phyloP scores from a whole-genome alignment of 2,329 filamentous ascomycete genomes.

The Dactylellina haptotyla region DNA sequence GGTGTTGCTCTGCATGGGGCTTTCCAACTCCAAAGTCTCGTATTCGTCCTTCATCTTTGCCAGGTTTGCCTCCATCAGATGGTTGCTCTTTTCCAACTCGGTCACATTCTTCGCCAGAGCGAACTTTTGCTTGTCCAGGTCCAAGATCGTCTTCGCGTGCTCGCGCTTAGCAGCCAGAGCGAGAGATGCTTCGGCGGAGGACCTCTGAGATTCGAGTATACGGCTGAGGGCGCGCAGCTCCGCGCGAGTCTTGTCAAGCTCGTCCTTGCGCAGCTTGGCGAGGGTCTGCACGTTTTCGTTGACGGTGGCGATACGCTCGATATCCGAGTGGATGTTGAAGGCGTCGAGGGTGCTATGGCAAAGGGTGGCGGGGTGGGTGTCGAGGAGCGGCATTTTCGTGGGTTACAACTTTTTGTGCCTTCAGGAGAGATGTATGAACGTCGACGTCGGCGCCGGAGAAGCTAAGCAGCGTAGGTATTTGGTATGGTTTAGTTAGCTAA shows the following conservation, averaged over 20 bases:
- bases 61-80: conserved; percentile 76
- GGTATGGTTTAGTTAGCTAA: no score
- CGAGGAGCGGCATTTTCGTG: conserved; percentile 40
- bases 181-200: conserved; percentile 53
- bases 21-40: conserved; percentile 59
- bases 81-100: conserved; percentile 76
- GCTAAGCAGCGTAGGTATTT: no score
- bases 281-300: conserved; percentile 83
- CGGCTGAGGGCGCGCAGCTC: conserved; percentile 54
- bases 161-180: conserved; percentile 52
- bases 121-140: conserved; percentile 94
- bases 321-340: conserved; percentile 93
- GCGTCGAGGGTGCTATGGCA: conserved; percentile 51
- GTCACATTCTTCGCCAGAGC: conserved; percentile 79
- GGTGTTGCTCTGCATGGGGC: conserved; percentile 55
- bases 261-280: conserved; percentile 77
- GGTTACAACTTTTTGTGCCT: neutral
- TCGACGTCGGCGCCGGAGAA: no score
- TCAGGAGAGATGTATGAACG: neutral
- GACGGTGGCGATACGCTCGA: conserved; percentile 82
- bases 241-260: conserved; percentile 54
- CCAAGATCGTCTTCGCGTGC: conserved; percentile 75
- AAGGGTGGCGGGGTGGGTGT: conserved; percentile 35
- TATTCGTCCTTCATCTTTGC: conserved; percentile 66
- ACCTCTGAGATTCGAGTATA: conserved; percentile 56